A percentile compares a stretch with the other conserved stretches of the same genome.
Evolutionary conservation across 2,329 filamentous ascomycete species (phyloP).

Genomic region (Thyridium curvatum): DNA sequence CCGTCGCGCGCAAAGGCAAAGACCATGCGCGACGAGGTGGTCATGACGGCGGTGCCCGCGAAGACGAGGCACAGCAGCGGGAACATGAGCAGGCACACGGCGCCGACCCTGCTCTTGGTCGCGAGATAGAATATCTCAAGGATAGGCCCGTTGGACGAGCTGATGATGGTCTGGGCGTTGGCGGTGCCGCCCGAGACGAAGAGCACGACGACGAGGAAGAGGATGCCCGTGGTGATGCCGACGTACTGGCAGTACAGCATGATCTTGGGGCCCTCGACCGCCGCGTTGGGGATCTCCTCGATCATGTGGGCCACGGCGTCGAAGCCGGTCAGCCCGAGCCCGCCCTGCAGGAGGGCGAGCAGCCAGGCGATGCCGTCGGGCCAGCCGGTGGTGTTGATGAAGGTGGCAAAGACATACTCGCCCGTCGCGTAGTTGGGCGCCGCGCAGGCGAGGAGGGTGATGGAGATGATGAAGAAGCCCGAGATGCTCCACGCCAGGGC

Average conservation of each 20-base stretch:
- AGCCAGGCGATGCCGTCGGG: slow-evolving; percentile 59
- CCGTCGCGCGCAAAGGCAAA: slow-evolving; percentile 64
- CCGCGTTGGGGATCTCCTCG: slow-evolving; percentile 52
- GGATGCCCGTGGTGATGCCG: slow-evolving; percentile 52
- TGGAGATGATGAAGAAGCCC: slow-evolving; percentile 64
- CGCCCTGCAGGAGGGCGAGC: slow-evolving; percentile 46
- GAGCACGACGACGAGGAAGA: slow-evolving; percentile 45
- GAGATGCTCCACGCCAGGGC: slow-evolving; percentile 66
- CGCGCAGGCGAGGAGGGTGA: slow-evolving; percentile 60
- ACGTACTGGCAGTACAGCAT: slow-evolving; percentile 62
- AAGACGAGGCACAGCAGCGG: slow-evolving; percentile 59
- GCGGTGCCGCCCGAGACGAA: slow-evolving; percentile 56
- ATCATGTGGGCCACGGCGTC: slow-evolving; percentile 50
- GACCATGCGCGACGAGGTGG: slow-evolving; percentile 58
- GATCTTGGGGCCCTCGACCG: slow-evolving; percentile 55
- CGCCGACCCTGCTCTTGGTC: slow-evolving; percentile 53
- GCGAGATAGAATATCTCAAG: slow-evolving; percentile 47
- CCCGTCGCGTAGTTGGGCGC: slow-evolving; percentile 59
- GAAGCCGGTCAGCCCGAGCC: slow-evolving; percentile 43
- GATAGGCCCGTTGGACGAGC: slow-evolving; percentile 26
- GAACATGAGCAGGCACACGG: slow-evolving; percentile 61
- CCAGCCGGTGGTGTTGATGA: slow-evolving; percentile 65
- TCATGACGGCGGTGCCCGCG: slow-evolving; percentile 58
- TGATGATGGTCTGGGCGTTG: slow-evolving; percentile 26
- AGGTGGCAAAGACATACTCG: slow-evolving; percentile 59